Evolutionary conservation across 305 asterid species (phyloP).

Genomic region (Ajuga reptans): DNA sequence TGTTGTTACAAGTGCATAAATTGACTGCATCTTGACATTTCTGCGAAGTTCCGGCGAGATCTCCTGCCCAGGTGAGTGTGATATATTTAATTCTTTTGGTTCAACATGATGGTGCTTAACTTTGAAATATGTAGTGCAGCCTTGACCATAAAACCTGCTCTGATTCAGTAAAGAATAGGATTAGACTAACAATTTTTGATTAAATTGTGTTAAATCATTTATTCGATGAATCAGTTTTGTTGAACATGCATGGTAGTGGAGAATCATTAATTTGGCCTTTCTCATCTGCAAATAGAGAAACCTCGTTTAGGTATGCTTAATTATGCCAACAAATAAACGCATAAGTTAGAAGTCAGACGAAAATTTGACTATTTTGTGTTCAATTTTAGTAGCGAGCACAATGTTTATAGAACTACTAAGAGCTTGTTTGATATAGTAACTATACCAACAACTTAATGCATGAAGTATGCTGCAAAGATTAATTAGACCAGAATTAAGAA

Average conservation of each 20-base stretch:
- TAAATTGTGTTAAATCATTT: not conserved
- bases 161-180: not conserved
- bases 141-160: not conserved
- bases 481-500: not conserved
- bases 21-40: not conserved
- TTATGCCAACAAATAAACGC: not conserved
- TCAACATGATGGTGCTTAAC: no score
- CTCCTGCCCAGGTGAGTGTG: constrained; percentile 43
- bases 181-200: not conserved
- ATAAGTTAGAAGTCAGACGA: no score
- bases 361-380: not conserved
- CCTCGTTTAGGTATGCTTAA: not conserved
- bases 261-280: not conserved
- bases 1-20: not conserved
- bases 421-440: not conserved
- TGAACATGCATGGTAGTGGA: not conserved
- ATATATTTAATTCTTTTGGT: not conserved
- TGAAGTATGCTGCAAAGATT: not conserved
- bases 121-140: not conserved
- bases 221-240: not conserved
- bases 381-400: not conserved
- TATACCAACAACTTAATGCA: not conserved
- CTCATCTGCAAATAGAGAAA: not conserved
- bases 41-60: constrained; percentile 34
- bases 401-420: not conserved